Base-by-base conservation (phyloP, 106 monocot species). In the Dendrobium catenatum region DNA sequence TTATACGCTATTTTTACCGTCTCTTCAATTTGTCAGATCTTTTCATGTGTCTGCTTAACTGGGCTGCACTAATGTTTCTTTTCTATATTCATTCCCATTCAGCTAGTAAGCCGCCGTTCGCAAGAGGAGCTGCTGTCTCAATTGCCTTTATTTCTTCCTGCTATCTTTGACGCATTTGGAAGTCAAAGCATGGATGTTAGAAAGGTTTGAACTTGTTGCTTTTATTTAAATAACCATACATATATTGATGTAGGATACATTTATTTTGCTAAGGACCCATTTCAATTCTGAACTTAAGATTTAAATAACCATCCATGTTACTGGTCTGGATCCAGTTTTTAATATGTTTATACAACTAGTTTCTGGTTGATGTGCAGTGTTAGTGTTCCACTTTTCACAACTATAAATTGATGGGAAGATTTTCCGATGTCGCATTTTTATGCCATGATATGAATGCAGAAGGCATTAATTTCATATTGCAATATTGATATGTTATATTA, bases 121-220 rank as follows among this genome's bases (percentile, higher is more conserved):
- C 89, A 99, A 77, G 93, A 93, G 59, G 98, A 95, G 47, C 77
- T 99, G 70, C 93, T 91, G 85, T 84, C 83, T 55, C 91, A 99
- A n/a, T 80, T 99, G 43, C 92, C 95, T 74, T 90, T 95, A 27
- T 99, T 99, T 84, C 81, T 99, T 47, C 98, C 98, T 78, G 88
- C 95, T 27, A 88, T 99, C 80, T 99, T 99, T 88, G 93, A 95
- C 80, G 98, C 98, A 66, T 99, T 99, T 78, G 89, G 88, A 55
- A 99, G 87, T 81, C 95, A 88, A 70, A 99, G 93, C 77, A 89
- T 93, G 40, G 98, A 99, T 84, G 98, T 99, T 80, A 88, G 98
- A 75, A 99, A 99, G 98, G 98, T 99, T 48, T 26, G 79, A 6
- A 58, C 9, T 73, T 16, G 41, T 55, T 37, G 0, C 70, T 37